Base-by-base conservation (phyloP, 1,139 yeast species). In the Debaryomyces sp. region DNA sequence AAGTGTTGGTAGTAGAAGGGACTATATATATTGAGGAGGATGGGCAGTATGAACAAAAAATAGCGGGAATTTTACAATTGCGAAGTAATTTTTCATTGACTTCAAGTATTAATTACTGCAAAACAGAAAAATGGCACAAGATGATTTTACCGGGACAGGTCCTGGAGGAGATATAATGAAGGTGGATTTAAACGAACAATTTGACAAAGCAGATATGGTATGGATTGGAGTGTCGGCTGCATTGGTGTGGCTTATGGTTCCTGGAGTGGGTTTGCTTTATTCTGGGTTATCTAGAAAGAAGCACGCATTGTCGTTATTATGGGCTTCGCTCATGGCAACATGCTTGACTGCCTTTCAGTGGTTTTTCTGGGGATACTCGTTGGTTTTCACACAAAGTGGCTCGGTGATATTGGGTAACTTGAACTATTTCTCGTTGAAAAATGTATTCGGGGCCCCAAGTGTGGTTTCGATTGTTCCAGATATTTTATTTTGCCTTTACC, bases 291-390 rank as follows among this genome's bases (percentile, higher is more conserved):
- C 96, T 7, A 82, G 98, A 68, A 91, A 91, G 68, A 89, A 90
- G 71, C 97, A 92, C 62, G 96, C 97, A 13, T 74, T 91, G 51
- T 87, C 97, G 9, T 76, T 92, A 49, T 73, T 92, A 52, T 92
- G 97, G 97, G 95, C 96, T 12, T 85, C 96, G 4, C 74, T 92
- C 65, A 90, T 89, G 89, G 91, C 96, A 15, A 82, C 84, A 21
- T 85, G 94, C 59, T 73, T 92, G 34, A 83, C 91, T 6, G 73
- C 87, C 1, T 90, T 92, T 80, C 97, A 92, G 64, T 92, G 98
- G 98, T 92, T 90, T 70, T 90, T 90, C 74, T 90, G 97, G 97
- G 98, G 98, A 50, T 92, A 88, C 68, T 87, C 97, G 7, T 78
- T 94, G 52, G 85, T 89, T 22, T 92, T 91, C 66, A 83, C 96